These are phyloP conservation scores for Trichoderma cornu-damae DNA, from an alignment of 2,329 filamentous ascomycete genomes.

Conservation along the genomic window DNA sequence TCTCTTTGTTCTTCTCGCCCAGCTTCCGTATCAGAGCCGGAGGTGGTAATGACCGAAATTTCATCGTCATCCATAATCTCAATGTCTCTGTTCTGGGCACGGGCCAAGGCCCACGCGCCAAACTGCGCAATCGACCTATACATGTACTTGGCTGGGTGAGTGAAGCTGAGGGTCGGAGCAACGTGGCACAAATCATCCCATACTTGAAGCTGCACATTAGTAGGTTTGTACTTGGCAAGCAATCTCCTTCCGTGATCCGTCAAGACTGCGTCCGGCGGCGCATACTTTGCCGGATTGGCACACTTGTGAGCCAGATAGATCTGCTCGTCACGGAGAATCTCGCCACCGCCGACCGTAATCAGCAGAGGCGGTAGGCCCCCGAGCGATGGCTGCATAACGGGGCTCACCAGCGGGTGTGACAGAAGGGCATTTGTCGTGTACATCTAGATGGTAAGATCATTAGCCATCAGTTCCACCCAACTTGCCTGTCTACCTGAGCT, in stretches of 20 bases:
- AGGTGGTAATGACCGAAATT: conserved; percentile 67
- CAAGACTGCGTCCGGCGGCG: conserved; percentile 60
- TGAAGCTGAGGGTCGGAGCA: conserved; percentile 88
- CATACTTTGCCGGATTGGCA: conserved; percentile 73
- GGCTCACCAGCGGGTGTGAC: conserved; percentile 83
- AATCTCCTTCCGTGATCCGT: conserved; percentile 56
- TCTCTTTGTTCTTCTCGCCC: conserved; percentile 23
- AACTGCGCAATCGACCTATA: conserved; percentile 90
- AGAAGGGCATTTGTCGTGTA: conserved; percentile 80
- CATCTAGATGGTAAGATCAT: conserved; percentile 45
- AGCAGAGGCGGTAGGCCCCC: conserved; percentile 85
- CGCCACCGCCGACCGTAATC: conserved; percentile 81
- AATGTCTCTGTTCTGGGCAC: conserved; percentile 73
- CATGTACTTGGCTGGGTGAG: conserved; percentile 93
- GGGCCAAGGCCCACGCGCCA: conserved; percentile 81
- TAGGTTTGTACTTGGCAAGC: conserved; percentile 68
- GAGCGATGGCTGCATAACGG: conserved; percentile 78
- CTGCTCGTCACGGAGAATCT: conserved; percentile 88
- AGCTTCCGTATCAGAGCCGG: conserved; percentile 37
- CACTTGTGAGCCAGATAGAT: conserved; percentile 94
- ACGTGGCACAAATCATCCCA: conserved; percentile 97
- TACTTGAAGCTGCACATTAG: conserved; percentile 87
- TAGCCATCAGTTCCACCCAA: background rate
- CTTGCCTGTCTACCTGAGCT: conserved; percentile 14
- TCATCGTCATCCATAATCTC: conserved; percentile 76